Conservation (phyloP, 2,329 filamentous ascomycete species). For the Corynespora cassiicola region DNA sequence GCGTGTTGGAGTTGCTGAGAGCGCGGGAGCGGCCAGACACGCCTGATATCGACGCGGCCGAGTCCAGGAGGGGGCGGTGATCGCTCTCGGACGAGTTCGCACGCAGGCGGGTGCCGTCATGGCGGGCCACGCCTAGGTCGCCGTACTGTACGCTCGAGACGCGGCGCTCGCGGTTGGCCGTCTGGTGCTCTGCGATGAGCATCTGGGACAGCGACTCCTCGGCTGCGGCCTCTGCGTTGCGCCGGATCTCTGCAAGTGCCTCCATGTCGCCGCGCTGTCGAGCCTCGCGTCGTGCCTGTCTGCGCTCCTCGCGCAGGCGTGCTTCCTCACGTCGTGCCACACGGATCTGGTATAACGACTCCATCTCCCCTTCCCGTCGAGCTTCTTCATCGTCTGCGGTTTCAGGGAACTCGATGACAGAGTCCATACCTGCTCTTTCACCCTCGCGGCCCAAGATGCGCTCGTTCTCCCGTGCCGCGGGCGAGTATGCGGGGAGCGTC, state of each 20-base stretch:
- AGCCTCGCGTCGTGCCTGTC: constrained; percentile 73
- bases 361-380: constrained; percentile 89
- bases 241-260: constrained; percentile 67
- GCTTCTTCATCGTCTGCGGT: constrained; percentile 79
- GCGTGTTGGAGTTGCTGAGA: constrained; percentile 31
- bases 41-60: constrained; percentile 68
- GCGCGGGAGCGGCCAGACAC: constrained; percentile 30
- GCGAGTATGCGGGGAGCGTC: constrained; percentile 86
- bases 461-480: constrained; percentile 75
- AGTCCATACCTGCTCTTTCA: constrained; percentile 88
- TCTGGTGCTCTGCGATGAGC: constrained; percentile 65
- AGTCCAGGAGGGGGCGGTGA: constrained; percentile 72
- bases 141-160: constrained; percentile 80
- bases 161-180: constrained; percentile 68
- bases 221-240: constrained; percentile 54
- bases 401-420: constrained; percentile 84
- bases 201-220: constrained; percentile 49
- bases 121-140: constrained; percentile 75
- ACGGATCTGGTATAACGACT: constrained; percentile 88
- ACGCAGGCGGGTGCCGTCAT: constrained; percentile 77
- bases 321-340: constrained; percentile 76
- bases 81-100: constrained; percentile 78
- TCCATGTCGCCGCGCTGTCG: constrained; percentile 72
- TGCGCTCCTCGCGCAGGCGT: constrained; percentile 78
- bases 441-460: constrained; percentile 86